Evolutionary conservation across 768 basidiomycete species (phyloP).

Genomic region (Megacollybia marginata): DNA sequence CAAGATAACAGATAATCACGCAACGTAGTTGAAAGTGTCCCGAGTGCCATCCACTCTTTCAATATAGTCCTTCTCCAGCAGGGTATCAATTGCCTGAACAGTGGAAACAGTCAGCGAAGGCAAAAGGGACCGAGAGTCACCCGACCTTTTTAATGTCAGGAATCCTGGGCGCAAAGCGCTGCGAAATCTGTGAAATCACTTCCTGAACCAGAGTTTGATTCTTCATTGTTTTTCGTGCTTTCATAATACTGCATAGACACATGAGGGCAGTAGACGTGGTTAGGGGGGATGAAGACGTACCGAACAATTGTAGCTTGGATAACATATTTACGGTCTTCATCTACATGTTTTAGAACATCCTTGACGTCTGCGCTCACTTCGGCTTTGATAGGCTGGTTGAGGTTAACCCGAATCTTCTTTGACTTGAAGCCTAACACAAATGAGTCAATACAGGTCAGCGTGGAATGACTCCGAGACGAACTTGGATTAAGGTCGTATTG

Average conservation of each 20-base stretch:
- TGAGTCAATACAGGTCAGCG: not conserved
- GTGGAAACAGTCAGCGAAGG: not conserved
- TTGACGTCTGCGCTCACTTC: constrained; percentile 87
- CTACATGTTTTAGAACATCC: constrained; percentile 89
- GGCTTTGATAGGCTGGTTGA: constrained; percentile 89
- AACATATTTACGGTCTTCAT: constrained; percentile 94
- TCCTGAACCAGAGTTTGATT: constrained; percentile 87
- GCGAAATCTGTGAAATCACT: constrained; percentile 82
- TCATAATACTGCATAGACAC: constrained; percentile 66
- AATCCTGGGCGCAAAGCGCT: constrained; percentile 87
- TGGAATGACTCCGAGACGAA: constrained; percentile 14
- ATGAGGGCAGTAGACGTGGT: not conserved
- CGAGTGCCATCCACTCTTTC: constrained; percentile 86
- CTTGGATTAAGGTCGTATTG: constrained; percentile 89
- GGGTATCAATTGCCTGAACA: constrained; percentile 76
- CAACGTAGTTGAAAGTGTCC: constrained; percentile 51
- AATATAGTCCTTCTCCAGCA: constrained; percentile 96
- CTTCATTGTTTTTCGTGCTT: constrained; percentile 92
- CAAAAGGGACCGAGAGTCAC: not conserved
- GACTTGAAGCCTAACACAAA: constrained; percentile 70
- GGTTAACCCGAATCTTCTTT: constrained; percentile 88
- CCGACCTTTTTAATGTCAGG: constrained; percentile 92
- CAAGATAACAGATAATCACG: constrained; percentile 15
- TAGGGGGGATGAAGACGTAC: constrained; percentile 21
- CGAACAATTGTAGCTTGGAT: constrained; percentile 94